Base-by-base conservation (phyloP, 75 land plant genomes). In the Isoetes taiwanensis region DNA sequence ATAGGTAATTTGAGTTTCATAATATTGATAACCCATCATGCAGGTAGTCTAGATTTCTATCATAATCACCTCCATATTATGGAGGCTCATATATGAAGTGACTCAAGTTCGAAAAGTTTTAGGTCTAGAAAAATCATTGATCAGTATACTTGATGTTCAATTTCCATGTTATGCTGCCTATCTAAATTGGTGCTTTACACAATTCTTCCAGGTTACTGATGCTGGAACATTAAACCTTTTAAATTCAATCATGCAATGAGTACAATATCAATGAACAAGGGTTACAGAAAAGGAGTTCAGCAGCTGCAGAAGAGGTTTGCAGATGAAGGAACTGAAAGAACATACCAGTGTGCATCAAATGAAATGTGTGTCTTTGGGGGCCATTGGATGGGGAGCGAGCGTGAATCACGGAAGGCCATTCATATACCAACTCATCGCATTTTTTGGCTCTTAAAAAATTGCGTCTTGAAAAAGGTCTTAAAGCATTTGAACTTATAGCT, bases 301-400 rank as follows among this genome's bases (percentile, higher is more conserved):
- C 63, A 16, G 28, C 32, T 0, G 58, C 57, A 33, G 85, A 82
- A 42, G 76, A 61, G 66, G 34, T 2, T 19, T n/a, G 28, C 32
- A 0, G 58, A 60, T 35, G 85, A 82, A 42, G 76, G 58, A 64
- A 56, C 3, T 19, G 30, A 32, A 16, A 68, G 59, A 25, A 81
- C 87, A 19, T 91, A 87, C 37, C 71, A 77, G 30, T 87, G 85
- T 73, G 84, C 97, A 16, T 91, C 97, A 3, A 72, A 68, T 67
- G 98, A 93, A 62, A 93, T 93, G 96, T 82, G 84, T 54, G 68
- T 87, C 17, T 93, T 87, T 76, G 98, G 91, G 54, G 54, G 69
- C 89, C 25, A 91, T 91, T 62, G 95, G 97, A 20, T 79, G 82
- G 69, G 97, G 95, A 35, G 95, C 97, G 5, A 91, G 97, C 61